Evolutionary conservation across 208 protist genomes (phyloP).

Genomic region (Leishmania aethiopica): DNA sequence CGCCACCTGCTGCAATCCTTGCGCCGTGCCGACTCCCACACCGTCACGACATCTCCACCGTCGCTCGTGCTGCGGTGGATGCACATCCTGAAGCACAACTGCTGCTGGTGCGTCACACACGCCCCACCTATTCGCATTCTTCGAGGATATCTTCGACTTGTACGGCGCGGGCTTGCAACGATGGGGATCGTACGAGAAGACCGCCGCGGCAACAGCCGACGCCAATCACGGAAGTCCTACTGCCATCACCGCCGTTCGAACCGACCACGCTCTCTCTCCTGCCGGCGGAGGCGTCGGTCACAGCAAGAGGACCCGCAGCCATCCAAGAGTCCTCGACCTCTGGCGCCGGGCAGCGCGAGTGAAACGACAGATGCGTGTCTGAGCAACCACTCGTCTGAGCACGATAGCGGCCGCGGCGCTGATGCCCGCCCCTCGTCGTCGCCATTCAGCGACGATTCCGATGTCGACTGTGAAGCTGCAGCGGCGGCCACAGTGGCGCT

Average conservation of each 20-base stretch:
- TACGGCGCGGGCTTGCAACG: background rate
- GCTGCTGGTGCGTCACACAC: conserved; percentile 7
- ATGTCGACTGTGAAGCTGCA: conserved; percentile 10
- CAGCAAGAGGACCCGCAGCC: background rate
- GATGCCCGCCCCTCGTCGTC: background rate
- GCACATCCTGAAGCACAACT: background rate
- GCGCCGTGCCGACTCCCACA: background rate
- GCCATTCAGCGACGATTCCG: background rate
- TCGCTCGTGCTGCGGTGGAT: background rate
- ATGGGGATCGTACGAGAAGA: background rate
- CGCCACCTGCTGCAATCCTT: background rate
- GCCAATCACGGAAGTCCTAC: background rate
- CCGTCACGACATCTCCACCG: background rate
- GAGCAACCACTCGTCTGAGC: background rate
- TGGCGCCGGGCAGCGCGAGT: conserved; percentile 3
- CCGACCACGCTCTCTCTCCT: background rate
- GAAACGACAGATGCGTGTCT: conserved; percentile 14
- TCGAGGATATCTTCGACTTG: background rate
- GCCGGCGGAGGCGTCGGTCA: background rate
- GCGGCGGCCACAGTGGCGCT: conserved; percentile 17
- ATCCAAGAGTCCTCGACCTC: background rate
- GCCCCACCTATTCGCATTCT: background rate
- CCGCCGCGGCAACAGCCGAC: background rate
- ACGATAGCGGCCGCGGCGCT: background rate
- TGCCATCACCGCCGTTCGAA: background rate